Percentiles rank a stretch among this genome's conserved stretches.
These are phyloP conservation scores for Brassica hybrid DNA, from an alignment of 441 rosid genomes.

Conservation along the genomic window DNA sequence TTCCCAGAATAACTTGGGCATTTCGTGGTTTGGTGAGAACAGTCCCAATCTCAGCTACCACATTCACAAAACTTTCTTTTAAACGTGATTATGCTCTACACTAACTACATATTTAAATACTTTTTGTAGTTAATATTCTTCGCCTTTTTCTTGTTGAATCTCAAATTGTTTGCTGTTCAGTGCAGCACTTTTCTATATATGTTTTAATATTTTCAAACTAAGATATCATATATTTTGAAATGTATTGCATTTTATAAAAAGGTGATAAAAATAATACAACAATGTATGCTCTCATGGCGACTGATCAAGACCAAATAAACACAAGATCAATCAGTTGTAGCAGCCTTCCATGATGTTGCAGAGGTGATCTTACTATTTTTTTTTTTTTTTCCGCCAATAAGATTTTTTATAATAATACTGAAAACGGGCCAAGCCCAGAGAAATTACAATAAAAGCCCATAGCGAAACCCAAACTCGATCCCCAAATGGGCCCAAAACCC, in stretches of 20 bases:
- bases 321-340: background rate
- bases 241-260: background rate
- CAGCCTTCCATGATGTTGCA: slow-evolving; percentile 4
- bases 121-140: background rate
- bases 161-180: background rate
- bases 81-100: slow-evolving; percentile 34
- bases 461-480: no score
- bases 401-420: no score
- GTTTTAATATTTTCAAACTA: background rate
- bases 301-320: background rate
- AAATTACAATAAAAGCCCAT: no score
- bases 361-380: background rate
- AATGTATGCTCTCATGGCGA: background rate
- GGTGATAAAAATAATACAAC: background rate
- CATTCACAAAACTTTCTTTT: slow-evolving; percentile 32
- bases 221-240: background rate
- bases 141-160: background rate
- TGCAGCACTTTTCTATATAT: background rate
- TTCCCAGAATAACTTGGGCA: slow-evolving; percentile 19
- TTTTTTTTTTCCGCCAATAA: no score
- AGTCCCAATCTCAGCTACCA: slow-evolving; percentile 35
- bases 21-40: slow-evolving; percentile 36
- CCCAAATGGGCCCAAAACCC: no score
- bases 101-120: background rate
- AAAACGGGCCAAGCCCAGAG: no score